Base-by-base conservation (phyloP, 2,329 filamentous ascomycete genomes). In the Whalleya microplaca region DNA sequence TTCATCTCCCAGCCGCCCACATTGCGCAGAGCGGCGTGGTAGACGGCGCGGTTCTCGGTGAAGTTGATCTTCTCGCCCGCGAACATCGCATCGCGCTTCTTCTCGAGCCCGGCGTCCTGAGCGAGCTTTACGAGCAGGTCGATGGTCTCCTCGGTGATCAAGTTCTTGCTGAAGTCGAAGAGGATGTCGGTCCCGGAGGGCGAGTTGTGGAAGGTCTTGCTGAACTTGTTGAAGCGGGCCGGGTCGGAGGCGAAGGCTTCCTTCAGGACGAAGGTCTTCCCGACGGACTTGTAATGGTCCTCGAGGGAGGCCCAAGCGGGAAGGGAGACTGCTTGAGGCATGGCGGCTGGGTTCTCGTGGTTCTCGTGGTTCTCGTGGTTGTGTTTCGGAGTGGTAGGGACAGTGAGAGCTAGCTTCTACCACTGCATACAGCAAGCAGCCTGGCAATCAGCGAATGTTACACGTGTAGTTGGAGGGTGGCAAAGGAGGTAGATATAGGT, bases 111-210 rank as follows among this genome's bases (percentile, higher is more conserved):
- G 64, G 94, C 92, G 79, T 98, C 90, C 78, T 93, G 88, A 62
- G 95, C 95, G 23, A 99, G 87, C 80, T 96, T 88, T 69, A 96
- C 83, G 51, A 99, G 85, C 48, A 96, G 84, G 64, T 89, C 83
- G 49, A 98, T 81, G 3, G 94, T 98, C 78, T 98, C 93, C 67
- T 96, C 91, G 61, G 90, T 95, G 69, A 98, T 76, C 77, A 99
- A 93, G 85, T 99, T 99, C 87, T 99, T 99, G 81, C 90, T 95
- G 80, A 96, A 99, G 78, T 99, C 95, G 77, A 98, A 99, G 63
- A 99, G 85, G 70, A 96, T 95, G 64, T 97, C 92, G 66, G 86
- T 88, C 70, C 83, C 84, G 71, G 96, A 91, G 66, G 90, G 88
- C 51, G 84, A 75, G 76, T 91, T 93, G 27, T 87, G 81, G 77